phyloP scores from a whole-genome alignment of 1,284 basidiomycete species.

The Thelephora terrestris region DNA sequence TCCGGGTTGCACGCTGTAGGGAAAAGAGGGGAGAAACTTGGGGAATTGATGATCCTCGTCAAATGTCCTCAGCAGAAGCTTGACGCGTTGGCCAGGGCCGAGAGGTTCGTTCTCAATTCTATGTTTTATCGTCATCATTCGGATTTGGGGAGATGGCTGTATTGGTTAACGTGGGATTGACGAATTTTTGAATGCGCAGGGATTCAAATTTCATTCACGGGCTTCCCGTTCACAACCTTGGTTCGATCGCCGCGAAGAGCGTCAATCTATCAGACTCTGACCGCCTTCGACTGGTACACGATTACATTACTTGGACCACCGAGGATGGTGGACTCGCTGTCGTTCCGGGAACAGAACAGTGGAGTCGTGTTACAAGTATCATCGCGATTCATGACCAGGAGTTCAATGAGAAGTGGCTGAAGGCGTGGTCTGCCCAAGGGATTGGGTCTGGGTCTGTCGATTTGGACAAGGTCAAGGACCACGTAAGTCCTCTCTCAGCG shows the following conservation, averaged over 20 bases:
- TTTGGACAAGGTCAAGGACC: slow-evolving; percentile 49
- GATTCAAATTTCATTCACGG: slow-evolving; percentile 57
- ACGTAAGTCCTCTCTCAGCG: slow-evolving; percentile 38
- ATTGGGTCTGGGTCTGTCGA: slow-evolving; percentile 48
- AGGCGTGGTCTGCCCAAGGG: slow-evolving; percentile 51
- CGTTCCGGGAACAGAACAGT: slow-evolving; percentile 56
- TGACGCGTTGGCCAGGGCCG: slow-evolving; percentile 56
- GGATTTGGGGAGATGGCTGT: slow-evolving; percentile 1
- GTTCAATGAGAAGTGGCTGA: slow-evolving; percentile 70
- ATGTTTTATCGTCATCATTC: not conserved
- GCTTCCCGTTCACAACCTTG: slow-evolving; percentile 43
- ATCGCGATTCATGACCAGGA: slow-evolving; percentile 76
- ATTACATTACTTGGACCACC: slow-evolving; percentile 61
- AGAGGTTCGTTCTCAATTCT: slow-evolving; percentile 44
- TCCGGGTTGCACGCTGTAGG: slow-evolving; percentile 64
- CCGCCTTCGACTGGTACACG: slow-evolving; percentile 70
- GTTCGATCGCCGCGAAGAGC: slow-evolving; percentile 31
- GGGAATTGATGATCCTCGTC: slow-evolving; percentile 76
- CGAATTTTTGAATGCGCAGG: slow-evolving; percentile 22
- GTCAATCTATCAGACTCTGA: slow-evolving; percentile 53
- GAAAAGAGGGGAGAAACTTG: slow-evolving; percentile 60
- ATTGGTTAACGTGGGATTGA: slow-evolving; percentile 10
- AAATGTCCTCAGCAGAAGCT: slow-evolving; percentile 59
- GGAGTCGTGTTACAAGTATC: slow-evolving; percentile 72
- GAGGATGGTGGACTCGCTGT: slow-evolving; percentile 75